These are phyloP conservation scores for Petunia axillaris DNA, from an alignment of 257 asterid species.

Conservation along the genomic window DNA sequence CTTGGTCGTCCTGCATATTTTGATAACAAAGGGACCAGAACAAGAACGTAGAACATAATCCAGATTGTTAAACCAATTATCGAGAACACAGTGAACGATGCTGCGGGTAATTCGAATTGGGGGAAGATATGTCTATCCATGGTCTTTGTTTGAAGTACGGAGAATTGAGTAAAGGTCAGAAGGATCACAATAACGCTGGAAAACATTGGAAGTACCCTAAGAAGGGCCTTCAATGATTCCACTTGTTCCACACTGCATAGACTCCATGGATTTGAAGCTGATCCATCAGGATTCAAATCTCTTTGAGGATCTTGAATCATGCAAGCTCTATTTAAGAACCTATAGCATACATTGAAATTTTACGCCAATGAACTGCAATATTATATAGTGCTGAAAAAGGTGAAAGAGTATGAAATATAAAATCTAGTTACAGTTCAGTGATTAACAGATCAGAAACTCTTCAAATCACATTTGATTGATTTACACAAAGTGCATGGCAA, in stretches of 20 bases:
- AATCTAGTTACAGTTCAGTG: not conserved
- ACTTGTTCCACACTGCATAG: slow-evolving; percentile 35
- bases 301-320: slow-evolving; percentile 27
- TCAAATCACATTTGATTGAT: not conserved
- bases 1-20: not conserved
- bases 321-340: slow-evolving; percentile 31
- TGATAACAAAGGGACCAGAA: slow-evolving; percentile 26
- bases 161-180: not conserved
- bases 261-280: slow-evolving; percentile 22
- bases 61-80: slow-evolving; percentile 22
- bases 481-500: not conserved
- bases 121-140: slow-evolving; percentile 32
- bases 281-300: slow-evolving; percentile 32
- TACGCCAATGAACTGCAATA: not conserved
- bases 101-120: slow-evolving; percentile 35
- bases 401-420: not conserved
- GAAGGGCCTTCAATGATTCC: slow-evolving; percentile 30
- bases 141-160: not conserved
- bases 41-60: slow-evolving; percentile 24
- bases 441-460: not conserved
- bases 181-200: slow-evolving; percentile 22
- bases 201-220: slow-evolving; percentile 28
- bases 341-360: slow-evolving; percentile 11
- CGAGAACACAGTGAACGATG: slow-evolving; percentile 29
- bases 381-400: not conserved